Percentiles rank a stretch among this genome's conserved stretches.
These are phyloP conservation scores for Casuarina equisetifolia DNA, from an alignment of 306 rosid genomes.

Conservation along the genomic window DNA sequence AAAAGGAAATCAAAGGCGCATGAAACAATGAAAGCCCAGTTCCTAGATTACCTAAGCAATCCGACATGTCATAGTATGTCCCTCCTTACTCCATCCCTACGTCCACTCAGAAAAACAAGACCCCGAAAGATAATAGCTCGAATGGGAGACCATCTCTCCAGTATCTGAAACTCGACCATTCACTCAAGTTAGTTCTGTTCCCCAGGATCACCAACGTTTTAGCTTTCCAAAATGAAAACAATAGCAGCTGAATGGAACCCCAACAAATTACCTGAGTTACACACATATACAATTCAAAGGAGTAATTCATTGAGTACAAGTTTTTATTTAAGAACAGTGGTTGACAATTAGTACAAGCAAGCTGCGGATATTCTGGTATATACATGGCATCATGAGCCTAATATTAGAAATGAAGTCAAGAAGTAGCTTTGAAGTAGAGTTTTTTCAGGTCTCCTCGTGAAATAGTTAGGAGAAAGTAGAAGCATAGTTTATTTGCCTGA, in stretches of 20 bases:
- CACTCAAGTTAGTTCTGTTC: background rate
- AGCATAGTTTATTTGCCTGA: background rate
- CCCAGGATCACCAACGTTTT: background rate
- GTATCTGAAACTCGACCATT: slow-evolving; percentile 15
- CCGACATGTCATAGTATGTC: slow-evolving; percentile 73
- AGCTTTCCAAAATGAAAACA: background rate
- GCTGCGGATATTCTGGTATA: slow-evolving; percentile 32
- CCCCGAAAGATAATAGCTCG: slow-evolving; percentile 40
- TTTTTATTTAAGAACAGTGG: slow-evolving; percentile 3
- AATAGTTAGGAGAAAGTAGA: slow-evolving; percentile 7
- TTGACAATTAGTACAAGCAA: slow-evolving; percentile 30
- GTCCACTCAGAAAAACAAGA: slow-evolving; percentile 38
- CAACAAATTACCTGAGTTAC: background rate
- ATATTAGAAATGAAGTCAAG: background rate
- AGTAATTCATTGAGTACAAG: slow-evolving; percentile 36
- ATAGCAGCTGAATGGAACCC: background rate
- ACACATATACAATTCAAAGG: background rate
- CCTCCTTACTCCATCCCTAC: slow-evolving; percentile 92
- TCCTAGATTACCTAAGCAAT: slow-evolving; percentile 51
- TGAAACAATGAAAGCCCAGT: background rate
- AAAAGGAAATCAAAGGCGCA: background rate
- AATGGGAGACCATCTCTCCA: slow-evolving; percentile 8
- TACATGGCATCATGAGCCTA: slow-evolving; percentile 4
- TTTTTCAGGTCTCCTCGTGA: background rate
- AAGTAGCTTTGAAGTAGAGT: background rate